A percentile compares a stretch with the other conserved stretches of the same genome.
Conservation (phyloP, 2,329 filamentous ascomycete species). For the Fusarium sp. region DNA sequence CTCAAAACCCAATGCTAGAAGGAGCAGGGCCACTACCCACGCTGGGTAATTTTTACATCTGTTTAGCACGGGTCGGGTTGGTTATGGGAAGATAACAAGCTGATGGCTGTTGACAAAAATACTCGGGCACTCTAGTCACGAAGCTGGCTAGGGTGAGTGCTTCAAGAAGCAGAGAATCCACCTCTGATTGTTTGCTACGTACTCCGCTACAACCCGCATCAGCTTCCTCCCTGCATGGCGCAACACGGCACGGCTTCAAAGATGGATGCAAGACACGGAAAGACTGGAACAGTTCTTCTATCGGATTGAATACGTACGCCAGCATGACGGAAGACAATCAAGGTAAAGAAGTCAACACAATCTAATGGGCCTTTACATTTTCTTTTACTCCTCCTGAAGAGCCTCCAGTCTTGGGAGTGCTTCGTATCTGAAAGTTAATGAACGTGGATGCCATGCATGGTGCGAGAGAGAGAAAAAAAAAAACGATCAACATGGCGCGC, state of each 20-base stretch:
- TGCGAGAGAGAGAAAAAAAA: not conserved
- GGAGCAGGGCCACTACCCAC: not conserved
- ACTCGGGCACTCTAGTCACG: constrained; percentile 4
- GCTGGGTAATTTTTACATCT: constrained; percentile 7
- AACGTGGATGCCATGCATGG: constrained; percentile 13
- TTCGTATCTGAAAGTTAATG: constrained; percentile 15
- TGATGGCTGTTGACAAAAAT: constrained; percentile 1
- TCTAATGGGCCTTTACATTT: not conserved
- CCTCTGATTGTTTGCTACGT: constrained; percentile 8
- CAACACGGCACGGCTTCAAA: constrained; percentile 27
- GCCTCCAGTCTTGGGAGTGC: constrained; percentile 5
- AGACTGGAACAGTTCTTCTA: constrained; percentile 1
- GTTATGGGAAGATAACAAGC: not conserved
- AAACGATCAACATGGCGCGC: constrained; percentile 36
- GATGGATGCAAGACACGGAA: constrained; percentile 19
- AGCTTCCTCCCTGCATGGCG: constrained; percentile 39
- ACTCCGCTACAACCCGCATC: constrained; percentile 20
- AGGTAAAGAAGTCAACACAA: constrained; percentile 2
- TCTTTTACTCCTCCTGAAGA: not conserved
- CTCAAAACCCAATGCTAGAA: constrained; percentile 6
- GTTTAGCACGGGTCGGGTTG: not conserved
- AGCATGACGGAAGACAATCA: constrained; percentile 6
- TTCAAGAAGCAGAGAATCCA: constrained; percentile 6
- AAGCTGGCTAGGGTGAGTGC: not conserved
- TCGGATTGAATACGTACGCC: not conserved